These are phyloP conservation scores for Lizonia empirigonia DNA, from an alignment of 2,329 filamentous ascomycete species.

Conservation along the genomic window DNA sequence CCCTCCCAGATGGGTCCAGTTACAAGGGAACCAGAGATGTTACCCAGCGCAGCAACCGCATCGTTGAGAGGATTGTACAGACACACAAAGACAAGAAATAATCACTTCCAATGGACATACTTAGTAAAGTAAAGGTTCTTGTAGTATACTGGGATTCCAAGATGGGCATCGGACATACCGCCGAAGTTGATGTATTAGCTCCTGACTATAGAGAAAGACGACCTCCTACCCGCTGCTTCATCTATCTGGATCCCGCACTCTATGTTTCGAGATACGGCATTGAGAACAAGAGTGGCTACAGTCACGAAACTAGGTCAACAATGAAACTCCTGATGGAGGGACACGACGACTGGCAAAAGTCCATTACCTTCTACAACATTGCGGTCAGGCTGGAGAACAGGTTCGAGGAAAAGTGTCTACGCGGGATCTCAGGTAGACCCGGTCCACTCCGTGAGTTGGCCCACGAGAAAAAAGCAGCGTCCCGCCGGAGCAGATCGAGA, in stretches of 20 bases:
- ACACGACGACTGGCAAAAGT: constrained; percentile 17
- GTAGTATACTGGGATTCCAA: constrained; percentile 21
- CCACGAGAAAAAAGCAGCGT: constrained; percentile 1
- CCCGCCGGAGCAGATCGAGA: neutral
- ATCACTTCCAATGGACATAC: constrained; percentile 7
- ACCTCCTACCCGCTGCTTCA: constrained; percentile 10
- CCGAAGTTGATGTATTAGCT: constrained; percentile 15
- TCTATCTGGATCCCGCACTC: constrained; percentile 14
- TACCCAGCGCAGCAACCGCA: constrained; percentile 14
- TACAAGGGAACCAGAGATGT: constrained; percentile 14
- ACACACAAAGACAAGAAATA: constrained; percentile 1
- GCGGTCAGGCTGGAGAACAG: no score
- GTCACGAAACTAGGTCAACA: constrained; percentile 20
- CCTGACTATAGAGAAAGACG: constrained; percentile 5
- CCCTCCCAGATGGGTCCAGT: constrained; percentile 4
- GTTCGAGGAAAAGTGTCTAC: no score
- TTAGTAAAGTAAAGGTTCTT: constrained; percentile 14
- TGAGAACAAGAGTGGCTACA: constrained; percentile 15
- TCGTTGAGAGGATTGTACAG: constrained; percentile 19
- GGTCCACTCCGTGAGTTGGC: neutral
- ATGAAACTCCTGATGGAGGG: constrained; percentile 14
- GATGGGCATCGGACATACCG: constrained; percentile 5
- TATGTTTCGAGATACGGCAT: constrained; percentile 11
- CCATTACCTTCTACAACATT: no score
- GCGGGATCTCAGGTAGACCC: constrained; percentile 4